Conservation (phyloP, 2,329 filamentous ascomycete species). For the Juglanconis juglandina region DNA sequence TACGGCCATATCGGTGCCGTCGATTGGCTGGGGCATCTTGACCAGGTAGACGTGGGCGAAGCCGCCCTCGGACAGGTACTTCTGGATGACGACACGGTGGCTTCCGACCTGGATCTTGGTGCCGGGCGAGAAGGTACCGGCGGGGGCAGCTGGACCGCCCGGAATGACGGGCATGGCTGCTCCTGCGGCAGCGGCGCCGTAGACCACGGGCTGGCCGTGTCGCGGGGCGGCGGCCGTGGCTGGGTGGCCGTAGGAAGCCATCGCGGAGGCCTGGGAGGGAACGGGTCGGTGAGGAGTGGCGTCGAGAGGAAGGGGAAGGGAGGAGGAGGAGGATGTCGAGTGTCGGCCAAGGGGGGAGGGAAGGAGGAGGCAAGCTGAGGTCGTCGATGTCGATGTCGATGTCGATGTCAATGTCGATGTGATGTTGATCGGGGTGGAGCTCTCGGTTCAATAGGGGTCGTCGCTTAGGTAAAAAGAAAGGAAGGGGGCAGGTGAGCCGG, state of each 20-base stretch:
- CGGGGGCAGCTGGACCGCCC: slow-evolving; percentile 45
- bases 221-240: slow-evolving; percentile 36
- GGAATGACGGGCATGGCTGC: slow-evolving; percentile 35
- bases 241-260: slow-evolving; percentile 40
- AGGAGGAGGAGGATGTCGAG: slow-evolving; percentile 3
- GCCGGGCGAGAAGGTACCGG: slow-evolving; percentile 85
- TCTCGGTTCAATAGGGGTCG: slow-evolving; percentile 15
- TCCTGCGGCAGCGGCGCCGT: slow-evolving; percentile 32
- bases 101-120: slow-evolving; percentile 95
- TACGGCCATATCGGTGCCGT: slow-evolving; percentile 77
- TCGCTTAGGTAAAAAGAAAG: slow-evolving; percentile 16
- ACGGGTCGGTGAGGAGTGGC: neutral
- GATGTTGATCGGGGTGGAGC: slow-evolving; percentile 9
- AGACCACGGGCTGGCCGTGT: slow-evolving; percentile 40
- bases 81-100: slow-evolving; percentile 91
- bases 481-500: slow-evolving; percentile 1
- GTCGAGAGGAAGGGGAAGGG: slow-evolving; percentile 9
- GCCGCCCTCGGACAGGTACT: slow-evolving; percentile 95
- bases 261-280: slow-evolving; percentile 21
- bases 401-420: neutral
- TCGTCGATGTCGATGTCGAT: neutral
- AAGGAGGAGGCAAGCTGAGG: slow-evolving; percentile 4
- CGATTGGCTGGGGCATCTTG: slow-evolving; percentile 71
- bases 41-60: slow-evolving; percentile 99
- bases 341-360: neutral